A percentile compares a stretch with the other conserved stretches of the same genome.
phyloP scores from a whole-genome alignment of 2,329 filamentous ascomycete genomes.

The Diaporthe velutina region DNA sequence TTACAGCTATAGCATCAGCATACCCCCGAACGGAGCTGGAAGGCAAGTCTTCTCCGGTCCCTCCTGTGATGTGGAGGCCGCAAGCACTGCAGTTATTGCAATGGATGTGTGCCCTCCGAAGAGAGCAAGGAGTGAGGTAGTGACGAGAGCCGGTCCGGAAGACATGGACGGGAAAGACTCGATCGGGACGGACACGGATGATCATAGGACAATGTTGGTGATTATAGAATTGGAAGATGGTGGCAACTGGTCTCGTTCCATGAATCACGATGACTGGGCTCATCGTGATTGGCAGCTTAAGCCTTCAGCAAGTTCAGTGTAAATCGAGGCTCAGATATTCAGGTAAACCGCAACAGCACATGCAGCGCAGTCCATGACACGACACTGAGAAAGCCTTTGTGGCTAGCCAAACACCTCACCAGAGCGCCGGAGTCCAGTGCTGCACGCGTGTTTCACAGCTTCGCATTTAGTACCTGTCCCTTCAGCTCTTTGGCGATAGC shows the following conservation, averaged over 20 bases:
- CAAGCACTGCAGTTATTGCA: background rate
- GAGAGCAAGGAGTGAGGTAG: background rate
- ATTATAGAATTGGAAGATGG: constrained; percentile 8
- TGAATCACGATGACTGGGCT: background rate
- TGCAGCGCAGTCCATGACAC: background rate
- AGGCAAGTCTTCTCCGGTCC: background rate
- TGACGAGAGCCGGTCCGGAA: background rate
- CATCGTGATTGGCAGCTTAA: background rate
- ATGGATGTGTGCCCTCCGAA: background rate
- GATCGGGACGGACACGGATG: background rate
- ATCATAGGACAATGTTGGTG: background rate
- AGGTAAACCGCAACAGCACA: background rate
- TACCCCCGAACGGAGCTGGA: background rate
- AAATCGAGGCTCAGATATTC: background rate
- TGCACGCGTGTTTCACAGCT: constrained; percentile 24
- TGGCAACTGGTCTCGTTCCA: background rate
- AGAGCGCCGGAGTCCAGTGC: background rate
- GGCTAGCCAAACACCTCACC: background rate
- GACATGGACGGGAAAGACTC: background rate
- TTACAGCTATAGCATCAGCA: constrained; percentile 7
- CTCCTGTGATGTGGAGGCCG: background rate
- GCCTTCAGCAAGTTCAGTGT: background rate
- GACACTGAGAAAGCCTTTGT: background rate
- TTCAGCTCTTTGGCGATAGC: constrained; percentile 64
- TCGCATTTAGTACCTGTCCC: constrained; percentile 27